A percentile compares a stretch with the other conserved stretches of the same genome.
Evolutionary conservation across 495 filamentous ascomycete genomes (phyloP).

Genomic region (Bacidia gigantensis): DNA sequence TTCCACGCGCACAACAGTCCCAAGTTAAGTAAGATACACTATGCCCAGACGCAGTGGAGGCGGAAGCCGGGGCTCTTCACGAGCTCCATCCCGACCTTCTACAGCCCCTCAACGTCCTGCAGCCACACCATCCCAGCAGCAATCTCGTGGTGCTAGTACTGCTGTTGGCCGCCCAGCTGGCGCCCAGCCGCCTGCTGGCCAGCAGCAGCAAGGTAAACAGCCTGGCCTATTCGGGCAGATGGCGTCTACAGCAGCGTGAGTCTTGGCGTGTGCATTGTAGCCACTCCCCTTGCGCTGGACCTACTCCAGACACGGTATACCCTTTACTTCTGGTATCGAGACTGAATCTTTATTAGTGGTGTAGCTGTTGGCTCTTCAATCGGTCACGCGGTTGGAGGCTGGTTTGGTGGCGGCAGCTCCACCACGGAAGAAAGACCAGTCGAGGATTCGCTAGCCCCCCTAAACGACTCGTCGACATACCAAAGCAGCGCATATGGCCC

Average conservation of each 20-base stretch:
- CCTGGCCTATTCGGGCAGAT: slow-evolving; percentile 74
- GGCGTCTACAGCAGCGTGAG: slow-evolving; percentile 76
- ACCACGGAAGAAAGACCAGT: slow-evolving; percentile 42
- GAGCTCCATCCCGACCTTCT: slow-evolving; percentile 54
- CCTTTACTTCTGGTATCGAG: not conserved
- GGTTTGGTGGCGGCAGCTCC: slow-evolving; percentile 59
- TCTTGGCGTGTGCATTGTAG: slow-evolving; percentile 5
- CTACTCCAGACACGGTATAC: no score
- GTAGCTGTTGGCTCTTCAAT: slow-evolving; percentile 90
- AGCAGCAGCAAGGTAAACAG: slow-evolving; percentile 30
- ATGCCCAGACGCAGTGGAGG: slow-evolving; percentile 69
- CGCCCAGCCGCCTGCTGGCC: slow-evolving; percentile 32
- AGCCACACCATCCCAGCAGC: slow-evolving; percentile 43
- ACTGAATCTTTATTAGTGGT: slow-evolving; percentile 45
- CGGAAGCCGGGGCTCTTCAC: slow-evolving; percentile 29
- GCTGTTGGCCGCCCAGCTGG: slow-evolving; percentile 43
- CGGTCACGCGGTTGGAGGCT: slow-evolving; percentile 81
- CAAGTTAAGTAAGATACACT: no score
- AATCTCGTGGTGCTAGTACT: slow-evolving; percentile 50
- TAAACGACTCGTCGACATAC: slow-evolving; percentile 28
- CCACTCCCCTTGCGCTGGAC: not conserved
- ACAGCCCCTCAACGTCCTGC: slow-evolving; percentile 43
- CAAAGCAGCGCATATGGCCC: slow-evolving; percentile 38
- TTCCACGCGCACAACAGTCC: no score
- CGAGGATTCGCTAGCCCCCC: slow-evolving; percentile 30